These are phyloP conservation scores for Agrostemma githago DNA, from an alignment of 148 eudicot genomes.

Conservation along the genomic window DNA sequence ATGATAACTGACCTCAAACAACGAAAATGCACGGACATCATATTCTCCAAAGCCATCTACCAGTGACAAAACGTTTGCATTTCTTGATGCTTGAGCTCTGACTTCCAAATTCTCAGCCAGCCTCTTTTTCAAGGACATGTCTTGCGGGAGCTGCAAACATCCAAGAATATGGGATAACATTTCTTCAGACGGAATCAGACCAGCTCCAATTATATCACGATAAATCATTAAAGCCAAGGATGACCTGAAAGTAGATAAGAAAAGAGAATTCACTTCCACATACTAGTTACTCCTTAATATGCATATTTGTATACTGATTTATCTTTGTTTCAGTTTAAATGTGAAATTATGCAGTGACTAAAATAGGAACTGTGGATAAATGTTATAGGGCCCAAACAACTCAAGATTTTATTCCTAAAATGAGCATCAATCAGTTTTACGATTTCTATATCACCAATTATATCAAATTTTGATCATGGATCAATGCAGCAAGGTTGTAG, in stretches of 20 bases:
- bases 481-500: background rate
- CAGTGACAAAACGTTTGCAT: slow-evolving; percentile 54
- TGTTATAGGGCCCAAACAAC: background rate
- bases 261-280: background rate
- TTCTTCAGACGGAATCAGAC: slow-evolving; percentile 58
- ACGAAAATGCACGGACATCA: slow-evolving; percentile 85
- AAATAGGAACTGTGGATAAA: background rate
- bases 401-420: background rate
- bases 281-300: background rate
- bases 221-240: slow-evolving; percentile 70
- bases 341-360: background rate
- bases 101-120: slow-evolving; percentile 66
- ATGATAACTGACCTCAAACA: slow-evolving; percentile 65
- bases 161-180: slow-evolving; percentile 73
- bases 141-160: slow-evolving; percentile 80
- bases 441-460: background rate
- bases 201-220: slow-evolving; percentile 70
- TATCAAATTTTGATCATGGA: background rate
- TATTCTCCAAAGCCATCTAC: slow-evolving; percentile 95
- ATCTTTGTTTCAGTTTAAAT: background rate
- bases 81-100: slow-evolving; percentile 42
- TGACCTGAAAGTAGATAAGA: slow-evolving; percentile 50
- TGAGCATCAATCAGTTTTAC: background rate
- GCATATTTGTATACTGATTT: background rate
- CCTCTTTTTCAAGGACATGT: slow-evolving; percentile 49